Conservation (phyloP, 306 rosid genomes). For the Ziziphus jujuba region DNA sequence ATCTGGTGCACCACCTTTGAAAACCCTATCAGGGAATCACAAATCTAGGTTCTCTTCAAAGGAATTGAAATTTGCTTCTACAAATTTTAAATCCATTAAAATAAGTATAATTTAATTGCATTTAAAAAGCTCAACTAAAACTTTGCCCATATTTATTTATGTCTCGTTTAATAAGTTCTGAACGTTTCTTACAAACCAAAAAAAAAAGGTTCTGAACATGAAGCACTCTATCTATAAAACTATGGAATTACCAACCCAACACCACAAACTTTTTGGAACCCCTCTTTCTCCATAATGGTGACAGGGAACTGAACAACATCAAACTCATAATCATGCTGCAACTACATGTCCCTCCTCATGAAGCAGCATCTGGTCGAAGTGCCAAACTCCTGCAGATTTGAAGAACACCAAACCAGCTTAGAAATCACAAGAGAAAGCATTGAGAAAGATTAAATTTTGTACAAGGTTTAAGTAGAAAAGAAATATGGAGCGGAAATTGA, state of each 20-base stretch:
- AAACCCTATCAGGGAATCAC: too few species aligned
- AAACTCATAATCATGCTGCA: conserved; percentile 30
- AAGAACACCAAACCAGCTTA: background rate
- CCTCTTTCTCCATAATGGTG: conserved; percentile 5
- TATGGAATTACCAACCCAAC: background rate
- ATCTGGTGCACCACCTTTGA: too few species aligned
- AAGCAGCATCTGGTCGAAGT: conserved; percentile 83
- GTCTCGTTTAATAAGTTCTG: too few species aligned
- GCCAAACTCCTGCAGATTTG: conserved; percentile 83
- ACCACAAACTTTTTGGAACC: background rate
- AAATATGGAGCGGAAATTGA: background rate
- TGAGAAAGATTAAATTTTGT: background rate
- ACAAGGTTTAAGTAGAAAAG: background rate
- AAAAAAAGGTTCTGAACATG: too few species aligned
- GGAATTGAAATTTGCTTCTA: too few species aligned
- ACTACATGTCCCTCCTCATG: conserved; percentile 35
- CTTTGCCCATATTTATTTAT: too few species aligned
- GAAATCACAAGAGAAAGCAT: conserved; percentile 1
- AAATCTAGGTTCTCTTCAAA: too few species aligned
- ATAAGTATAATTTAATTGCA: too few species aligned
- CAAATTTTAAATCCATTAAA: too few species aligned
- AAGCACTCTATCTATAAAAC: background rate
- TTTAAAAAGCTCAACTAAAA: too few species aligned
- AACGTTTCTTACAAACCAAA: too few species aligned
- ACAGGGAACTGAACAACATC: background rate